Conservation (phyloP, 2,329 filamentous ascomycete genomes). For the Aspergillus aculeatinus region DNA sequence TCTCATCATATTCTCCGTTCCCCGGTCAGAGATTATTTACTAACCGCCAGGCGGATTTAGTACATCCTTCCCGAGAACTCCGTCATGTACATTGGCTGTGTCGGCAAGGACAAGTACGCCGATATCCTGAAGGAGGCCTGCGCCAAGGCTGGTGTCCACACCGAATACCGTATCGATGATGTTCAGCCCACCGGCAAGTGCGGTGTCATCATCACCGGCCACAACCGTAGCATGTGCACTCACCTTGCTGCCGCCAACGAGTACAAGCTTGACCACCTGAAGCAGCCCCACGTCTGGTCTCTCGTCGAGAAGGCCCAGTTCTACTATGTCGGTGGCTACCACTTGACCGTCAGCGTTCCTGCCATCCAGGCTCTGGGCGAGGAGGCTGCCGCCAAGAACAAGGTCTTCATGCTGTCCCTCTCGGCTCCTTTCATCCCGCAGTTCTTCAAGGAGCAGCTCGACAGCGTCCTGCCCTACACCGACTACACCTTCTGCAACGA, state of each 20-base stretch:
- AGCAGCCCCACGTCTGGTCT: conserved; percentile 86
- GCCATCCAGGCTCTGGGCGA: conserved; percentile 88
- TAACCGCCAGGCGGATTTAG: conserved; percentile 38
- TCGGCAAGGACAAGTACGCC: conserved; percentile 94
- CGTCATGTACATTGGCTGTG: conserved; percentile 89
- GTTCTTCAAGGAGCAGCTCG: conserved; percentile 96
- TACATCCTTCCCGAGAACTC: conserved; percentile 90
- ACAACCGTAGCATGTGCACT: conserved; percentile 92
- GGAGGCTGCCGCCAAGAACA: conserved; percentile 84
- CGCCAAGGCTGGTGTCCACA: conserved; percentile 81
- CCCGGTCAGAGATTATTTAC: neutral
- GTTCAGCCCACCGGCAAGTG: conserved; percentile 85
- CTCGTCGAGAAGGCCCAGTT: conserved; percentile 83
- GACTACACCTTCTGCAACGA: conserved; percentile 97
- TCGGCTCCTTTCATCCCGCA: conserved; percentile 94
- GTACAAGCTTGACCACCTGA: conserved; percentile 92
- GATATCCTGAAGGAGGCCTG: conserved; percentile 84
- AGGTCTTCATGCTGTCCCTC: conserved; percentile 85
- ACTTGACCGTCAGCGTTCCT: conserved; percentile 91
- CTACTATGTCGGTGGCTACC: conserved; percentile 94
- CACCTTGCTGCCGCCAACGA: conserved; percentile 95
- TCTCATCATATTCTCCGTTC: neutral
- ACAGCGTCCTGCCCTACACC: conserved; percentile 84
- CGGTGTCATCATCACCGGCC: conserved; percentile 93
- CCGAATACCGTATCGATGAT: conserved; percentile 91